These are phyloP conservation scores for Stereocaulon alpinum DNA, from an alignment of 495 filamentous ascomycete species.

Conservation along the genomic window DNA sequence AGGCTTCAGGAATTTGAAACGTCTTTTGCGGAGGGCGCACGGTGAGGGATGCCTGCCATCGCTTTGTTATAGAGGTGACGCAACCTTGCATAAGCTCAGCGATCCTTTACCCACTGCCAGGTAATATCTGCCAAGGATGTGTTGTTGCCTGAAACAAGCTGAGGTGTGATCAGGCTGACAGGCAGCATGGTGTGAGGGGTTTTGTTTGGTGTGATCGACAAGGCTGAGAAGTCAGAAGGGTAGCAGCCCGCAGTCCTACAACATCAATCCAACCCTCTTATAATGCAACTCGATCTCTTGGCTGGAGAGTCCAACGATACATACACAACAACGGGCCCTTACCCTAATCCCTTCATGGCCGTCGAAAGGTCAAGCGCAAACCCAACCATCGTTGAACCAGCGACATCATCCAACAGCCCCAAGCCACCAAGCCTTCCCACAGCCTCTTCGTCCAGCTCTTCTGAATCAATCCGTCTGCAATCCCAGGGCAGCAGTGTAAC, in stretches of 20 bases:
- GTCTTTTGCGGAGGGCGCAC: not conserved
- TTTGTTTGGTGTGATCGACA: not conserved
- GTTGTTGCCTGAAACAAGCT: not conserved
- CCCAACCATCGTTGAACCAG: not conserved
- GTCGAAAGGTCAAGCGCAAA: not conserved
- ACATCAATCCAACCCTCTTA: not conserved
- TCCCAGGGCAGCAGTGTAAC: slow-evolving; percentile 2
- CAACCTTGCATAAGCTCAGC: not conserved
- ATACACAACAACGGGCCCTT: not conserved
- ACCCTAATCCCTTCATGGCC: not conserved
- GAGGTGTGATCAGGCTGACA: not conserved
- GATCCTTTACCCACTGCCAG: not conserved
- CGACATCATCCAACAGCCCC: not conserved
- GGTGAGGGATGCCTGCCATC: not conserved
- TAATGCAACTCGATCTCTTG: too few relatives aligned
- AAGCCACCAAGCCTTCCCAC: not conserved
- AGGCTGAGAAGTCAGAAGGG: not conserved
- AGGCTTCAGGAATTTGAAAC: not conserved
- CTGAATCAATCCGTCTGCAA: not conserved
- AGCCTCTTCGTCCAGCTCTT: not conserved
- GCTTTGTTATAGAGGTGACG: not conserved
- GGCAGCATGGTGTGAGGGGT: not conserved
- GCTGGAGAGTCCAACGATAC: not conserved
- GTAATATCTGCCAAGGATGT: not conserved
- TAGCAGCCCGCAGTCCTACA: not conserved